phyloP scores from a whole-genome alignment of 2,329 filamentous ascomycete species.

The Huntiella moniliformis region DNA sequence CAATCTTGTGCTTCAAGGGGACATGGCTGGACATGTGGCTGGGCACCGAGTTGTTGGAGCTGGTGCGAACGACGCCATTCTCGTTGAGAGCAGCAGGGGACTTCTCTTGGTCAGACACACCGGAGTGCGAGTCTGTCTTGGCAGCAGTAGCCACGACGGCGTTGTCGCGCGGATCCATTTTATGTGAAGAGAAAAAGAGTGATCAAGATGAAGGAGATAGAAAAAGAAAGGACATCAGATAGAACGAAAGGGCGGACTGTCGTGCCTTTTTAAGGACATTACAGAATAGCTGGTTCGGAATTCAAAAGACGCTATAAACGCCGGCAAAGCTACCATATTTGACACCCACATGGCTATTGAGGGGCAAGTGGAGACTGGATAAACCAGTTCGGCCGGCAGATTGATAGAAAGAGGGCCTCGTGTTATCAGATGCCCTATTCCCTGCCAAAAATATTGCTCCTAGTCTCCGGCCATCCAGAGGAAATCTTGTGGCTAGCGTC shows the following conservation, averaged over 20 bases:
- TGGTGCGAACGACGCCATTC: not conserved
- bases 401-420: no score
- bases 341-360: not conserved
- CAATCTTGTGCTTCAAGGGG: slow-evolving; percentile 17
- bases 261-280: not conserved
- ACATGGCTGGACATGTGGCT: slow-evolving; percentile 11
- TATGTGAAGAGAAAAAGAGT: not conserved
- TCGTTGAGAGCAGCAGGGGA: no score
- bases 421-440: no score
- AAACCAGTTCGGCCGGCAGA: no score
- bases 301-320: not conserved
- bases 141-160: not conserved
- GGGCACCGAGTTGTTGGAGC: not conserved
- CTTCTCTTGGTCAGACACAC: not conserved
- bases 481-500: no score
- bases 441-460: no score
- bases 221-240: not conserved
- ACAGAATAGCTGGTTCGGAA: not conserved
- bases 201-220: not conserved
- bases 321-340: no score
- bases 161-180: not conserved
- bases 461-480: no score
- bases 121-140: not conserved
- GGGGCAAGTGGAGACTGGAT: not conserved
- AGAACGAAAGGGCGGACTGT: not conserved